Base-by-base conservation (phyloP, 805 yeast genomes). In the Zygosaccharomyces bisporus region DNA sequence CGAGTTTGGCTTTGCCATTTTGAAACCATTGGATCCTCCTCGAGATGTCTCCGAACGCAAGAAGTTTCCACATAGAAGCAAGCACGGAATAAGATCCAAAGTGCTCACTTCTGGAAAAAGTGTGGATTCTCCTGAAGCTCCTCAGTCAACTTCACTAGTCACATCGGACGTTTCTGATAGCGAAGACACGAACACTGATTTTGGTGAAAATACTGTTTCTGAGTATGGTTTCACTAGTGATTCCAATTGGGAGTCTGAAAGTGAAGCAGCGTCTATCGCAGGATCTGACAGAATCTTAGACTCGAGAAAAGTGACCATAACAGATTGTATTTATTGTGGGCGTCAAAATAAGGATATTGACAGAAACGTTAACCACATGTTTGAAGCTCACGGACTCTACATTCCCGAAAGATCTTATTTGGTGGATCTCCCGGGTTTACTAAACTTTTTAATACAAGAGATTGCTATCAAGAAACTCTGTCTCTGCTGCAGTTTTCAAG, bases 401-500 rank as follows among this genome's bases (percentile, higher is more conserved):
- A 75, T 93, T 5, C 99, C 99, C 1, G 97, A 93, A 63, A 70
- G 73, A 49, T 73, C 77, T 12, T 89, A 78, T 56, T 71, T 93
- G 38, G 69, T 66, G 0, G 87, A 90, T 61, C 68, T 77, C 39
- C 73, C 70, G 31, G 98, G 97, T 0, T 71, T 93, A 32, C 64
- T 93, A n/a, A 62, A 68, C 1, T 86, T 86, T 58, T 66, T 93
- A 47, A 86, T 85, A 34, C 93, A 88, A 52, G 82, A 84, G 55
- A 79, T 91, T 43, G 85, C 90, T 7, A 73, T 81, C 34, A 96
- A 96, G 31, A 82, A 86, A 53, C 77, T 83, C 52, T 93, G 99
- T 63, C 66, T 91, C 37, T 76, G 79, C 43, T 93, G 99, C 63
- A 72, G 73, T 24, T 93, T 81, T 61, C 84, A 86, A 64, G 98